phyloP scores from a whole-genome alignment of 148 eudicot genomes.

The Oxyria digyna region DNA sequence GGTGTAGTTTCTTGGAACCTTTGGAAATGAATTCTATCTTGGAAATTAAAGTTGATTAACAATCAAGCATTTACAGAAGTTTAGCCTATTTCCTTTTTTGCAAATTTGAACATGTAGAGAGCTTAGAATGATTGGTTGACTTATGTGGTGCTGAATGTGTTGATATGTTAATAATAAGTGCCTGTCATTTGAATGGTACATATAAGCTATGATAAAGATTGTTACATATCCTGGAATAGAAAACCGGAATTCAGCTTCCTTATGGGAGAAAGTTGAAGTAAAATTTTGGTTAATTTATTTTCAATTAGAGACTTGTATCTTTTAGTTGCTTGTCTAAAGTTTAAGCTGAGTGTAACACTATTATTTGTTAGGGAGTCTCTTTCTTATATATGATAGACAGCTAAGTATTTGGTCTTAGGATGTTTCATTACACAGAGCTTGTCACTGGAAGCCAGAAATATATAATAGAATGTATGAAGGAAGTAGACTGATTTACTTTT shows the following conservation, averaged over 20 bases:
- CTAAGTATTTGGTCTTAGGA: neutral
- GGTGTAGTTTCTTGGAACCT: neutral
- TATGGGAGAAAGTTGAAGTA: neutral
- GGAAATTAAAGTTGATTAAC: neutral
- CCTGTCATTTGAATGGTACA: neutral
- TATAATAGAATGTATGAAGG: neutral
- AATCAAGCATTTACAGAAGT: neutral
- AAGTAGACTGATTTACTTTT: neutral
- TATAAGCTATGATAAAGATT: neutral
- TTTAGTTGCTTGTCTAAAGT: neutral
- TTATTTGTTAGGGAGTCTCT: neutral
- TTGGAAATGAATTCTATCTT: too few species aligned
- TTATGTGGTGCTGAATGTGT: neutral
- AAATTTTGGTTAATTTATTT: neutral
- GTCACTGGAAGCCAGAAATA: neutral
- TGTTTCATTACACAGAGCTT: neutral
- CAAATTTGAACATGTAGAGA: neutral
- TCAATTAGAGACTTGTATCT: neutral
- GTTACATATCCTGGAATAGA: neutral
- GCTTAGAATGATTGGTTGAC: neutral
- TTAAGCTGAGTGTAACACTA: neutral
- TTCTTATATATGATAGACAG: neutral
- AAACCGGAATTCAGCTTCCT: neutral
- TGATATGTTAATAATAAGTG: neutral
- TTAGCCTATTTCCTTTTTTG: neutral